These are phyloP conservation scores for Fusarium nanum DNA, from an alignment of 2,329 filamentous ascomycete species.

Conservation along the genomic window DNA sequence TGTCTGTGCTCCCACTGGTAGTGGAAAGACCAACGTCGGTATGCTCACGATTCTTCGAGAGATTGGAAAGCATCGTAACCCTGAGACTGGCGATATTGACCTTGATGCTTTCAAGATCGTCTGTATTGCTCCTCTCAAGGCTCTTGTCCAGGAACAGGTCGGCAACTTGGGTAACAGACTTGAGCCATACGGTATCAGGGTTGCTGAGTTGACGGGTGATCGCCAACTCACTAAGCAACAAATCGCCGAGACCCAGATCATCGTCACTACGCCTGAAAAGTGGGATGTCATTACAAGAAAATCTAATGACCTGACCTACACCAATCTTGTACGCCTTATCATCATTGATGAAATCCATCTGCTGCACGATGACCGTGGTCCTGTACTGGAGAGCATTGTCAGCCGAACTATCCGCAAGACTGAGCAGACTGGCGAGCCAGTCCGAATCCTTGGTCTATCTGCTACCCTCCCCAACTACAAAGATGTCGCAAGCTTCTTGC, in stretches of 20 bases:
- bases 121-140: constrained; percentile 96
- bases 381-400: constrained; percentile 96
- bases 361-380: constrained; percentile 95
- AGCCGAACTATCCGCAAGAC: constrained; percentile 91
- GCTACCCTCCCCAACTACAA: constrained; percentile 96
- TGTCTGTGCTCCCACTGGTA: constrained; percentile 95
- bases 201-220: constrained; percentile 96
- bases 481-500: constrained; percentile 94
- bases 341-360: constrained; percentile 99
- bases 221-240: constrained; percentile 98
- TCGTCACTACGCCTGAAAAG: constrained; percentile 98
- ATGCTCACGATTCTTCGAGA: constrained; percentile 97
- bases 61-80: constrained; percentile 93
- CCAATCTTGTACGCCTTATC: constrained; percentile 92
- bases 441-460: constrained; percentile 90
- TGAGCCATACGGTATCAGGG: constrained; percentile 89
- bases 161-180: constrained; percentile 95
- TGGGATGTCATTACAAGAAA: constrained; percentile 99
- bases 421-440: constrained; percentile 93
- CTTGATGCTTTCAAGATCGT: constrained; percentile 98
- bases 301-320: constrained; percentile 96
- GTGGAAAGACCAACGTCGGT: constrained; percentile 97
- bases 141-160: constrained; percentile 96
- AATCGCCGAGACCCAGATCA: constrained; percentile 96
- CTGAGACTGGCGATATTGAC: constrained; percentile 91